These are phyloP conservation scores for Phaeoacremonium minimum DNA, from an alignment of 2,329 filamentous ascomycete species.

Conservation along the genomic window DNA sequence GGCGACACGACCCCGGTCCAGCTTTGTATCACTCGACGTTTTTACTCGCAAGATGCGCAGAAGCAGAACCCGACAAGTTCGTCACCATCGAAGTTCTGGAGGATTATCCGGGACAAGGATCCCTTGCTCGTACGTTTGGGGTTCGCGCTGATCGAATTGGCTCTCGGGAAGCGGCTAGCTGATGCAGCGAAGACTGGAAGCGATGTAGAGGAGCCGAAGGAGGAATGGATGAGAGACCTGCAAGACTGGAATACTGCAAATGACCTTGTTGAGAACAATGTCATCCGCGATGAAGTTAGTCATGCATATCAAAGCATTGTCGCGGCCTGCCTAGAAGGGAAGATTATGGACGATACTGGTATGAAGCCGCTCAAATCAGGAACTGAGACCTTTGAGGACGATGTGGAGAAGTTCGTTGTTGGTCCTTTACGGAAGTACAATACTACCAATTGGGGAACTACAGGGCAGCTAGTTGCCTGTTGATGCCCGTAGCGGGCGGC, in stretches of 20 bases:
- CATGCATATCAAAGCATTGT: neutral
- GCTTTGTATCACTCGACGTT: neutral
- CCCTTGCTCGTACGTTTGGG: neutral
- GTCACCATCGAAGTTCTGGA: neutral
- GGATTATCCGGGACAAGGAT: neutral
- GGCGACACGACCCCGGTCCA: neutral
- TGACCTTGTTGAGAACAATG: neutral
- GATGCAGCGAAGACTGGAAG: neutral
- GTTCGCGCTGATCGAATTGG: neutral
- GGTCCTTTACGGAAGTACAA: neutral
- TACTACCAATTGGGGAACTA: too few relatives aligned
- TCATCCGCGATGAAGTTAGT: neutral
- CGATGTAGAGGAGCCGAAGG: neutral
- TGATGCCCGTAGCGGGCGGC: too few relatives aligned
- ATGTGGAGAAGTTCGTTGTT: neutral
- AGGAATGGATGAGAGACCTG: neutral
- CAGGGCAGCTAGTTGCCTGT: too few relatives aligned
- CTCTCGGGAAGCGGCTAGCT: neutral
- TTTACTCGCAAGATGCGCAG: neutral
- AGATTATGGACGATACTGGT: neutral
- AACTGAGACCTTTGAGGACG: neutral
- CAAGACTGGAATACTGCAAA: neutral
- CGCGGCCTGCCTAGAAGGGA: neutral
- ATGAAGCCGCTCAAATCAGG: neutral
- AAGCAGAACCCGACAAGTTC: neutral